Evolutionary conservation across 2,329 filamentous ascomycete species (phyloP).

Genomic region (Clonostachys byssicola): DNA sequence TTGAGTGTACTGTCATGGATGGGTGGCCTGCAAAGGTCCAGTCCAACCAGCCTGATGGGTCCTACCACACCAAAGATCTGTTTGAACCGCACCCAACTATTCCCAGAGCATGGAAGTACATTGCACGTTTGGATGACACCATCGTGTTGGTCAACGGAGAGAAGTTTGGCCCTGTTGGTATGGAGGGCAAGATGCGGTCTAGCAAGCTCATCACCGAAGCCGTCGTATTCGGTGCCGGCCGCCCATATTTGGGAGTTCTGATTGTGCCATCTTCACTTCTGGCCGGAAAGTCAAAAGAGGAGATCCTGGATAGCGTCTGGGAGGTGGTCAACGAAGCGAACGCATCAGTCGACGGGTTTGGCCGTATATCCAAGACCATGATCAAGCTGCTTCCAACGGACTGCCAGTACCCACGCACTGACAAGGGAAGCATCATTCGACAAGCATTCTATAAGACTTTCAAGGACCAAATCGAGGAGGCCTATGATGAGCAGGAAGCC

Average conservation of each 20-base stretch:
- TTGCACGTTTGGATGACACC: slow-evolving; percentile 53
- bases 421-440: slow-evolving; percentile 50
- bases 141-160: slow-evolving; percentile 60
- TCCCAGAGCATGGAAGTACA: slow-evolving; percentile 53
- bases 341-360: slow-evolving; percentile 16
- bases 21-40: slow-evolving; percentile 56
- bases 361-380: slow-evolving; percentile 38
- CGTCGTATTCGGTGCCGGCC: slow-evolving; percentile 56
- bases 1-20: slow-evolving; percentile 22
- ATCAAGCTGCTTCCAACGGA: slow-evolving; percentile 38
- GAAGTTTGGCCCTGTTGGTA: slow-evolving; percentile 61
- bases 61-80: slow-evolving; percentile 59
- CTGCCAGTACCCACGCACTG: slow-evolving; percentile 37
- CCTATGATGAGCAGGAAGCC: slow-evolving; percentile 15
- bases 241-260: slow-evolving; percentile 50
- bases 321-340: slow-evolving; percentile 20
- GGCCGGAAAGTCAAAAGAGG: slow-evolving; percentile 22
- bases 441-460: slow-evolving; percentile 40
- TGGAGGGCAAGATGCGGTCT: slow-evolving; percentile 51
- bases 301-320: slow-evolving; percentile 20
- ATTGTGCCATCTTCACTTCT: slow-evolving; percentile 35
- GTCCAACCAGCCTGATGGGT: slow-evolving; percentile 50
- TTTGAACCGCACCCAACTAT: slow-evolving; percentile 51
- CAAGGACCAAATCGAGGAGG: slow-evolving; percentile 32
- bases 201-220: slow-evolving; percentile 42